A percentile compares a stretch with the other conserved stretches of the same genome.
Evolutionary conservation across 768 basidiomycete species (phyloP).

Genomic region (Mycena alexandri): DNA sequence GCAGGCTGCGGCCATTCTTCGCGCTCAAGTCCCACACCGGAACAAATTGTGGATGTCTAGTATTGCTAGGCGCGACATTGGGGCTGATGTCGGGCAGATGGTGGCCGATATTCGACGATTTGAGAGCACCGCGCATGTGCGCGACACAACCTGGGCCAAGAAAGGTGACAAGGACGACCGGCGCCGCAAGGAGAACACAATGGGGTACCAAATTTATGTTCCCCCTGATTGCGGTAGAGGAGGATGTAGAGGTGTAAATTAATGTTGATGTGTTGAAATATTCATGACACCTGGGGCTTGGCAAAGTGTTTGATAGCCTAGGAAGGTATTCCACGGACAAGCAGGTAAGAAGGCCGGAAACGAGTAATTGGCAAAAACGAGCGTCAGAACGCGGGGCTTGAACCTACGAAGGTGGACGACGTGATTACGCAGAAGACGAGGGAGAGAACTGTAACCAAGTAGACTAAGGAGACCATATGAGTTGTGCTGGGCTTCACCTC

Average conservation of each 20-base stretch:
- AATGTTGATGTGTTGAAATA: background rate
- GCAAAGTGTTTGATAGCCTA: no score
- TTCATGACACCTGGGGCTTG: no score
- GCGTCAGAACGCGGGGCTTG: no score
- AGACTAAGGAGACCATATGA: no score
- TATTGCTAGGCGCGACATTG: slow-evolving; percentile 4
- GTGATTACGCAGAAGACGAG: no score
- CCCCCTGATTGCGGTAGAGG: no score
- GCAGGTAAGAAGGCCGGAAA: no score
- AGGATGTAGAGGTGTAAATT: background rate
- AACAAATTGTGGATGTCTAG: slow-evolving; percentile 7
- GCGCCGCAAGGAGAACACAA: background rate
- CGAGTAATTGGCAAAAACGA: no score
- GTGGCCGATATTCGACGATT: slow-evolving; percentile 4
- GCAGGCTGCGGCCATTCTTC: slow-evolving; percentile 9
- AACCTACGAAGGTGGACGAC: no score
- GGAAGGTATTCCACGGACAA: no score
- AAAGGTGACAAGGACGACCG: slow-evolving; percentile 5
- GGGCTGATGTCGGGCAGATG: slow-evolving; percentile 1
- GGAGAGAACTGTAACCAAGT: no score
- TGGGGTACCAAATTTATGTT: slow-evolving; percentile 6
- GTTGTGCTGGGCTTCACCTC: no score
- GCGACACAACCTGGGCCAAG: slow-evolving; percentile 13
- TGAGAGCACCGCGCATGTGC: background rate
- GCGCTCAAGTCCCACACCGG: background rate